phyloP scores from a whole-genome alignment of 2,329 filamentous ascomycete genomes.

The Calonectria pseudoturangicola region DNA sequence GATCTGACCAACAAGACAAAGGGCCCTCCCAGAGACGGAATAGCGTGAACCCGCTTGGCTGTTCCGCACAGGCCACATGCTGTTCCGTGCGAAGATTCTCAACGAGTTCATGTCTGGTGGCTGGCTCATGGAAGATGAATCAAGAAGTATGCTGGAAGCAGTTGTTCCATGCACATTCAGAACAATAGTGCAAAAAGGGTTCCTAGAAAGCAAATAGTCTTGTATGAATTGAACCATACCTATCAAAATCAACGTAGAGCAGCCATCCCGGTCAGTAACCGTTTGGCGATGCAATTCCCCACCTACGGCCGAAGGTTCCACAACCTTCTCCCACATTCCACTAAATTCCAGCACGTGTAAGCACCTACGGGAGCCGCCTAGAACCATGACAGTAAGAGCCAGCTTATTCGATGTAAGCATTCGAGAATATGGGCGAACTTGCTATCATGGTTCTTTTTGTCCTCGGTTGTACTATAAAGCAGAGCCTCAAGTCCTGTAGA shows the following conservation, averaged over 20 bases:
- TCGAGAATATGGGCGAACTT: not conserved
- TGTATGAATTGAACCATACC: too few relatives aligned
- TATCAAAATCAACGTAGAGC: not conserved
- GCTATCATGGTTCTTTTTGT: slow-evolving; percentile 26
- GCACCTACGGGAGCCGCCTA: not conserved
- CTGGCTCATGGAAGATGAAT: too few relatives aligned
- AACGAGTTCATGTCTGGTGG: not conserved
- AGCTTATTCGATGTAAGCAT: not conserved
- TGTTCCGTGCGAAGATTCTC: not conserved
- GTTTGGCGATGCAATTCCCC: not conserved
- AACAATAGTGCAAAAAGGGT: too few relatives aligned
- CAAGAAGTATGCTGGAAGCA: too few relatives aligned
- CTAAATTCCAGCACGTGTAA: slow-evolving; percentile 4
- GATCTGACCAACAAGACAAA: not conserved
- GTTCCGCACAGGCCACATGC: not conserved
- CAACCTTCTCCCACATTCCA: not conserved
- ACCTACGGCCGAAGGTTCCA: not conserved
- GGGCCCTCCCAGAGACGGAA: not conserved
- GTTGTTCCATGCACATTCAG: too few relatives aligned
- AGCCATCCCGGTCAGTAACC: too few relatives aligned
- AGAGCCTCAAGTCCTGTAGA: slow-evolving; percentile 36
- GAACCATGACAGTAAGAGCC: not conserved
- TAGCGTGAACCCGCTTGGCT: not conserved
- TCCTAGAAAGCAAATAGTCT: too few relatives aligned
- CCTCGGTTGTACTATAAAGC: slow-evolving; percentile 57